These are phyloP conservation scores for Bruguiera parviflora DNA, from an alignment of 345 rosid genomes.

Conservation along the genomic window DNA sequence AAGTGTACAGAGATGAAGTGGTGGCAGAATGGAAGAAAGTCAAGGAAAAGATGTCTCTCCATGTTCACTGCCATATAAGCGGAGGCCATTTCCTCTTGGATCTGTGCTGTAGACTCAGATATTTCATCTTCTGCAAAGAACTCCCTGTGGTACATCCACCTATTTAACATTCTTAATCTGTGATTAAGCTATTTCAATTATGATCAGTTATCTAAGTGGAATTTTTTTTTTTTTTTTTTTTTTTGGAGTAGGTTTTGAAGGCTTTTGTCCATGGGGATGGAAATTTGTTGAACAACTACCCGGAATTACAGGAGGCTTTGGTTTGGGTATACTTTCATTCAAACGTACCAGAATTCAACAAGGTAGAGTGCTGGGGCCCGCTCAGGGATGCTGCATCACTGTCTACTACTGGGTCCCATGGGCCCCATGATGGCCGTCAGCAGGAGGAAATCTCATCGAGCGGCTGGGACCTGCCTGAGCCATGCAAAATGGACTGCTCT, in stretches of 20 bases:
- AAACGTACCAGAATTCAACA: constrained; percentile 68
- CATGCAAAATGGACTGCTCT: constrained; percentile 42
- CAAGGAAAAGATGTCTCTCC: constrained; percentile 87
- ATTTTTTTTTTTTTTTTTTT: too few relatives aligned
- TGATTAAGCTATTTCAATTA: too few relatives aligned
- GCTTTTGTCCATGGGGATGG: constrained; percentile 90
- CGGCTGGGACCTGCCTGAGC: constrained; percentile 35
- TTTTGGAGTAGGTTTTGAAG: constrained; percentile 52
- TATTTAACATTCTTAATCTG: too few relatives aligned
- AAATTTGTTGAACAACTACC: constrained; percentile 58
- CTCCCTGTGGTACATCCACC: constrained; percentile 64
- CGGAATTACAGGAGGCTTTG: constrained; percentile 75
- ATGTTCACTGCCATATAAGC: constrained; percentile 97
- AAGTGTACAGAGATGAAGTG: constrained; percentile 83
- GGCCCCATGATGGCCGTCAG: not conserved
- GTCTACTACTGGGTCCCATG: not conserved
- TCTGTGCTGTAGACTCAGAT: constrained; percentile 61
- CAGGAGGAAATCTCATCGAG: constrained; percentile 20
- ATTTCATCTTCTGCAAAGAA: constrained; percentile 82
- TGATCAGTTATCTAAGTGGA: too few relatives aligned
- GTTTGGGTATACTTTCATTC: constrained; percentile 97
- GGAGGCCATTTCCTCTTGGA: constrained; percentile 86
- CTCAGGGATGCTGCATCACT: constrained; percentile 47
- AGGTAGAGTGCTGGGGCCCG: constrained; percentile 80
- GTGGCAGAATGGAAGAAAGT: constrained; percentile 99